Conservation (phyloP, 495 filamentous ascomycete genomes). For the Lepidopterella palustris region DNA sequence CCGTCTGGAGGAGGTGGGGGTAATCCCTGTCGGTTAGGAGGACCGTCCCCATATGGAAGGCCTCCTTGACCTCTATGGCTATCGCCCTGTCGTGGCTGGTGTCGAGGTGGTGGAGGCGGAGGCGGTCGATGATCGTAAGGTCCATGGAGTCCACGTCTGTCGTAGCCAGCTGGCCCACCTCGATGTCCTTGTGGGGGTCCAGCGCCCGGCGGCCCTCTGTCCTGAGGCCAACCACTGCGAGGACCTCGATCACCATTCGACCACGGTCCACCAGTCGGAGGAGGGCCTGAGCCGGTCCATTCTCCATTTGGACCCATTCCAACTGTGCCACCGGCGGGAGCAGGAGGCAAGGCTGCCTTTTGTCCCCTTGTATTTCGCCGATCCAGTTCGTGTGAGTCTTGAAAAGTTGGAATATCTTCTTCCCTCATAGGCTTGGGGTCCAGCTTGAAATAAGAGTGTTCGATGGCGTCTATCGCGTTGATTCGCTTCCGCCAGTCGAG, state of each 20-base stretch:
- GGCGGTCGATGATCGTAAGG: slow-evolving; percentile 32
- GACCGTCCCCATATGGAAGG: background rate
- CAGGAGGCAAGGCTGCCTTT: slow-evolving; percentile 72
- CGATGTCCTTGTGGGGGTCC: slow-evolving; percentile 12
- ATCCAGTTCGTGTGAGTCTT: slow-evolving; percentile 94
- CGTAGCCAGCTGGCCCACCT: slow-evolving; percentile 12
- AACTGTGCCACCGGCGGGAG: slow-evolving; percentile 80
- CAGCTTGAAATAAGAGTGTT: slow-evolving; percentile 84
- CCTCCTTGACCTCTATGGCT: background rate
- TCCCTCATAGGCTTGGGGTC: slow-evolving; percentile 72
- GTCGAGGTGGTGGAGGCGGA: slow-evolving; percentile 25
- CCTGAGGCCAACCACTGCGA: slow-evolving; percentile 9
- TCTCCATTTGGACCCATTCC: slow-evolving; percentile 66
- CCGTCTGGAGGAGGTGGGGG: slow-evolving; percentile 24
- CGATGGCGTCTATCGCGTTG: slow-evolving; percentile 89
- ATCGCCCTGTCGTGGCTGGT: slow-evolving; percentile 19
- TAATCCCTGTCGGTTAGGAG: slow-evolving; percentile 7
- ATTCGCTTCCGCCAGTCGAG: slow-evolving; percentile 83
- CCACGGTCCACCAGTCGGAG: slow-evolving; percentile 13
- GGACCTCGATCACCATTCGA: slow-evolving; percentile 21
- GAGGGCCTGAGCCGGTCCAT: slow-evolving; percentile 42
- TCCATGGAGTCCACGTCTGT: slow-evolving; percentile 15
- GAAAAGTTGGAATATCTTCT: slow-evolving; percentile 76
- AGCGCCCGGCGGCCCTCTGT: slow-evolving; percentile 22
- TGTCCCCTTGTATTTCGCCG: slow-evolving; percentile 78